These are phyloP conservation scores for Umbelopsis isabellina DNA, from an alignment of 192 early-diverging fungal genomes.

Conservation along the genomic window DNA sequence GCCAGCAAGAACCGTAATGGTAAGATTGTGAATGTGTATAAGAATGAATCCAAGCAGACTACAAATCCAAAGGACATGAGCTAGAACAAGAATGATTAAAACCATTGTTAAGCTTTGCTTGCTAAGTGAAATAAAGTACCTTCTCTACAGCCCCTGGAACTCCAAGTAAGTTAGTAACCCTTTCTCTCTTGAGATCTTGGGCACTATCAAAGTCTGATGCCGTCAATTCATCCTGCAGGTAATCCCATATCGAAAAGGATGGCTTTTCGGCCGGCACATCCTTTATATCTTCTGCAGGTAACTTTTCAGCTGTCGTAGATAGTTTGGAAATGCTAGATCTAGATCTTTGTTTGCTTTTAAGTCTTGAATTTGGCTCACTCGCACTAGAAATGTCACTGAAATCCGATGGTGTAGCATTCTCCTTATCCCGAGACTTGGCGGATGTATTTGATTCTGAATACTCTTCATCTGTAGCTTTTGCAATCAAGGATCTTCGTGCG, in stretches of 20 bases:
- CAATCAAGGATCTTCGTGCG: neutral
- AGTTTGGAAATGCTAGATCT: neutral
- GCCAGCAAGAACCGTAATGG: conserved; percentile 86
- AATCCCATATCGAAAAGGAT: conserved; percentile 56
- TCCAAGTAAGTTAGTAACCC: conserved; percentile 84
- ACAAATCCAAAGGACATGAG: conserved; percentile 89
- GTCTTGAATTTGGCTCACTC: neutral
- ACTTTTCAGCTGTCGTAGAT: neutral
- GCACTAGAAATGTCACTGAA: neutral
- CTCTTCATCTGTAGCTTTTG: neutral
- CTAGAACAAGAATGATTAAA: conserved; percentile 41
- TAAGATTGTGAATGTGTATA: conserved; percentile 94
- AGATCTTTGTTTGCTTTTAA: neutral
- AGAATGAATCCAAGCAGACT: conserved; percentile 93
- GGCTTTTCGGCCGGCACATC: neutral
- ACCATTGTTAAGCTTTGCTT: neutral
- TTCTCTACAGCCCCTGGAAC: conserved; percentile 92
- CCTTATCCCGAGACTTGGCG: neutral
- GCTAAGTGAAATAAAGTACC: conserved; percentile 31
- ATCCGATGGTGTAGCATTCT: neutral
- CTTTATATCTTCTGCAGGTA: neutral
- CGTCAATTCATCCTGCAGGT: conserved; percentile 65
- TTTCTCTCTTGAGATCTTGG: conserved; percentile 85
- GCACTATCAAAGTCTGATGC: conserved; percentile 68
- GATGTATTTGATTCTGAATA: neutral